Evolutionary conservation across 345 rosid genomes (phyloP), one percentile per base, ranked within the genome.

Genomic region (Arabis alpina): DNA sequence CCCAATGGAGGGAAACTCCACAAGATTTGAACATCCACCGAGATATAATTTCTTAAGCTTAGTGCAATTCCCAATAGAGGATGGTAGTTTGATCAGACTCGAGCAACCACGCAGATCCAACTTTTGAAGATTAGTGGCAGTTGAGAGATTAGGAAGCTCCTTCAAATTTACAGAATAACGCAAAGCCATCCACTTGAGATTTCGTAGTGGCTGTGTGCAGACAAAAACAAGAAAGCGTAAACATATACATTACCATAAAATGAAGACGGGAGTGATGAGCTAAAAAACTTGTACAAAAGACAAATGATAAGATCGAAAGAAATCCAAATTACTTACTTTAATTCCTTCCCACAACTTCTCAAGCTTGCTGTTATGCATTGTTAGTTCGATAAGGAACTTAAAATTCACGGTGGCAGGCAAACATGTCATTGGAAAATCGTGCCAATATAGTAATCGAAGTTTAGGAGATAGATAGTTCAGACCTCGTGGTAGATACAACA

Each of bases 261-360:
- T n/a, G n/a, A n/a, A n/a, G n/a, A n/a, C n/a, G n/a, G n/a, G n/a
- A n/a, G n/a, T n/a, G n/a, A n/a, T n/a, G n/a, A n/a, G n/a, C n/a
- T n/a, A 44, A 14, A n/a, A n/a, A 6, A 2, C 2, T 2, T 28
- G 30, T 27, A 15, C 8, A 32, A 32, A 34, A 34, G 37, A 34
- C 37, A 34, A 34, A 34, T 30, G 37, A 34, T 5, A 0, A 34
- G 7, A 34, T 4, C 9, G 12, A 49, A 50, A 47, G 2, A 43
- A 10, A 14, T 3, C 4, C 44, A 30, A 11, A 4, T 4, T 24
- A 4, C 32, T 10, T 70, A 70, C 79, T 59, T 70, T 64, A 10
- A 0, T 16, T 60, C 65, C 58, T 13, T 49, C 25, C 80, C 79
- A 79, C 0, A 79, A 23, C 43, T 75, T 59, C 56, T 71, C 50